Conservation (phyloP, 257 asterid genomes). For the Gardenia jasminoides region DNA sequence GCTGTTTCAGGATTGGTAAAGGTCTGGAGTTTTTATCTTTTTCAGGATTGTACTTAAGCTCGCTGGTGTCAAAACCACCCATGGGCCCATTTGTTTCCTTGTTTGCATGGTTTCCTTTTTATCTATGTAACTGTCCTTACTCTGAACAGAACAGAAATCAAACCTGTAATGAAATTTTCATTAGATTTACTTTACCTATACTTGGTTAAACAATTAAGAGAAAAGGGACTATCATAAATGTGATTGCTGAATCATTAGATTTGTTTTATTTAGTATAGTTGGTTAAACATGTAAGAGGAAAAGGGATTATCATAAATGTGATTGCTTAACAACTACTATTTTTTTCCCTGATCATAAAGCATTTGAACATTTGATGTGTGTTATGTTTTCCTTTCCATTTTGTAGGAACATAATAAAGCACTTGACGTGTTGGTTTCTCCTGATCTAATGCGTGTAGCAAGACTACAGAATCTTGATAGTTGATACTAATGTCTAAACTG, state of each 20-base stretch:
- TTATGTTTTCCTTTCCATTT: background rate
- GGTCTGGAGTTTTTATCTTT: slow-evolving; percentile 38
- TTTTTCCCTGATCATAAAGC: background rate
- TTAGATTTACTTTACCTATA: background rate
- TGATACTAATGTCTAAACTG: background rate
- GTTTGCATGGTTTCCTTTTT: background rate
- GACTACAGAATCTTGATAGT: background rate
- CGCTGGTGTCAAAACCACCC: background rate
- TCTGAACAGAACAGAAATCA: background rate
- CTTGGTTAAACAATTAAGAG: background rate
- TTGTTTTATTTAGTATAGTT: too few species aligned
- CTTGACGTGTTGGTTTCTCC: background rate
- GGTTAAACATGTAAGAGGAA: too few species aligned
- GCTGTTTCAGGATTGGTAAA: slow-evolving; percentile 58
- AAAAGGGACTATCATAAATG: background rate
- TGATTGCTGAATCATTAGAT: background rate
- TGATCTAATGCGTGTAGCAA: background rate
- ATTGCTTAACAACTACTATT: background rate
- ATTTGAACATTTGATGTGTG: background rate
- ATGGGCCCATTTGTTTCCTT: background rate
- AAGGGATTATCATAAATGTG: too few species aligned
- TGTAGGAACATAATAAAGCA: background rate
- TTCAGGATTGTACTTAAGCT: background rate
- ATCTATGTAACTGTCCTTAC: background rate
- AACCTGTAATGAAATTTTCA: background rate